phyloP scores from a whole-genome alignment of 306 rosid genomes.

The Malus asiatica region DNA sequence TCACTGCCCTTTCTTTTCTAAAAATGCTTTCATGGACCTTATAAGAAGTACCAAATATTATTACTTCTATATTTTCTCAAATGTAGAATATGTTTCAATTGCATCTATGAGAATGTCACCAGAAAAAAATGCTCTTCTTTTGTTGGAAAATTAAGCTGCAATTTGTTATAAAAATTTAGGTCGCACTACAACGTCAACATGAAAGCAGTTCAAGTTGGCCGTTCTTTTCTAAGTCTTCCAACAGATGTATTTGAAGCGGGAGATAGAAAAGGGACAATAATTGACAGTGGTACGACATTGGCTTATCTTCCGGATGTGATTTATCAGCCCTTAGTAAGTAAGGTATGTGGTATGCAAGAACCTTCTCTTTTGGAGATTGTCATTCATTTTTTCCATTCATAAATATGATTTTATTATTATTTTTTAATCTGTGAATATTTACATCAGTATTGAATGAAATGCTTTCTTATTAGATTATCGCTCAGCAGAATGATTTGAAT shows the following conservation, averaged over 20 bases:
- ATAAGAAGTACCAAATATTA: neutral
- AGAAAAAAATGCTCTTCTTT: neutral
- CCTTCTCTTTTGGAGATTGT: neutral
- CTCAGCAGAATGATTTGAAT: constrained; percentile 63
- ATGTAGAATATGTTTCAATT: neutral
- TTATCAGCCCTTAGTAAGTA: constrained; percentile 64
- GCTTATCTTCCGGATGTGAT: constrained; percentile 92
- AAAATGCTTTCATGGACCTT: neutral
- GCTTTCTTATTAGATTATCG: constrained; percentile 45
- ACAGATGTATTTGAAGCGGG: constrained; percentile 54
- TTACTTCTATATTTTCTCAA: neutral
- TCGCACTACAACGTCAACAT: constrained; percentile 86
- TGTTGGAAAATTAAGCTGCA: constrained; percentile 4
- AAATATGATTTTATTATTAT: neutral
- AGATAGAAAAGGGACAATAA: constrained; percentile 78
- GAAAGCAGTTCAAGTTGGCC: constrained; percentile 91
- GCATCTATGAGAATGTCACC: neutral
- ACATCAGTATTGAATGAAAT: neutral
- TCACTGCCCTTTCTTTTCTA: neutral
- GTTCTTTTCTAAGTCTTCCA: constrained; percentile 43
- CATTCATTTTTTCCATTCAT: neutral
- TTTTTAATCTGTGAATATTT: neutral
- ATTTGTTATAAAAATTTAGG: constrained; percentile 40
- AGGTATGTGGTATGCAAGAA: constrained; percentile 36
- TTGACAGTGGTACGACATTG: constrained; percentile 97